These are phyloP conservation scores for Colletotrichum paranaense DNA, from an alignment of 2,329 filamentous ascomycete species.

Conservation along the genomic window DNA sequence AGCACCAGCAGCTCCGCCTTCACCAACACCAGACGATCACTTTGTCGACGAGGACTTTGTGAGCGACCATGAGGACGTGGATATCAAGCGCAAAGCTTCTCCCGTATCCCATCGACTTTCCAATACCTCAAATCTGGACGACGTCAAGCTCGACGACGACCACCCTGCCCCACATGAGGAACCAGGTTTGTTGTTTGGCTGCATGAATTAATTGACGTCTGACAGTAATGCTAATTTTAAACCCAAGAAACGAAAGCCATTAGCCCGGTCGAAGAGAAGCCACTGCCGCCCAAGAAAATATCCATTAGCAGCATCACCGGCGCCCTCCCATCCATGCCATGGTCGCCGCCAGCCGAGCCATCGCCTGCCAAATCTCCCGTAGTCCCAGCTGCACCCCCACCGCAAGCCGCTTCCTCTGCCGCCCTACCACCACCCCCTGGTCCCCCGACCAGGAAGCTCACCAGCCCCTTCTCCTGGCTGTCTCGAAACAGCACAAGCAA, in stretches of 20 bases:
- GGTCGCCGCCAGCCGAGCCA: slow-evolving; percentile 70
- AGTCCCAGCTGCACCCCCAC: slow-evolving; percentile 46
- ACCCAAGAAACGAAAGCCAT: slow-evolving; percentile 37
- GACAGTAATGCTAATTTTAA: slow-evolving; percentile 23
- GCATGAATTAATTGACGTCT: slow-evolving; percentile 36
- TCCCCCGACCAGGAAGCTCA: slow-evolving; percentile 75
- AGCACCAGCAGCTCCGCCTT: slow-evolving; percentile 24
- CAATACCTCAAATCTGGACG: slow-evolving; percentile 61
- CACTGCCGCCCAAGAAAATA: slow-evolving; percentile 62
- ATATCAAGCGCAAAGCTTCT: slow-evolving; percentile 49
- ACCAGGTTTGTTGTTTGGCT: slow-evolving; percentile 44
- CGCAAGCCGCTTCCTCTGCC: slow-evolving; percentile 42
- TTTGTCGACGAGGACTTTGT: slow-evolving; percentile 26
- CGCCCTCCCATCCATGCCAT: slow-evolving; percentile 78
- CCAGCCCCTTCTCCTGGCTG: slow-evolving; percentile 88
- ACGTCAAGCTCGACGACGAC: slow-evolving; percentile 76
- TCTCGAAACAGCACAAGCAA: slow-evolving; percentile 75
- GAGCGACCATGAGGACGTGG: slow-evolving; percentile 37
- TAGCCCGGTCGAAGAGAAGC: slow-evolving; percentile 49
- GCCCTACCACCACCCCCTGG: slow-evolving; percentile 46
- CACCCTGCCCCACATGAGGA: slow-evolving; percentile 45
- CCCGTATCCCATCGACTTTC: slow-evolving; percentile 58
- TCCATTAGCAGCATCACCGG: slow-evolving; percentile 78
- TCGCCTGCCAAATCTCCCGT: slow-evolving; percentile 58
- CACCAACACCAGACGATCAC: slow-evolving; percentile 23